Percentiles rank a stretch among this genome's conserved stretches.
phyloP scores from a whole-genome alignment of 2,329 filamentous ascomycete species.

The Claviceps cyperi region DNA sequence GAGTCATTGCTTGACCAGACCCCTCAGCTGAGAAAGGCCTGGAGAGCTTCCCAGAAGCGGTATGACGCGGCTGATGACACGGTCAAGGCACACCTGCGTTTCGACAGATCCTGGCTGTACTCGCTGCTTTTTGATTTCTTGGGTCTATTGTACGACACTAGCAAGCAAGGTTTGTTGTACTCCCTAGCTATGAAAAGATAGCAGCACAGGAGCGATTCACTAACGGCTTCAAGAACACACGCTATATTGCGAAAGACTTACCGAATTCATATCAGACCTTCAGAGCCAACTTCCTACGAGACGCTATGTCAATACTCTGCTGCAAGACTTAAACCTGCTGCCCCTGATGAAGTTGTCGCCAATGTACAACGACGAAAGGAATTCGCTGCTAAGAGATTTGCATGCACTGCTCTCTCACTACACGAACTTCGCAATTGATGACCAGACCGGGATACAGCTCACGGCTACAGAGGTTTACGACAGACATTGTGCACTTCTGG shows the following conservation, averaged over 20 bases:
- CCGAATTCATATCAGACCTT: constrained; percentile 80
- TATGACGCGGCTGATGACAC: constrained; percentile 75
- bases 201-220: neutral
- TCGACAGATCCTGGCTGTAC: constrained; percentile 90
- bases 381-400: constrained; percentile 67
- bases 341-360: constrained; percentile 66
- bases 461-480: constrained; percentile 62
- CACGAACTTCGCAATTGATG: constrained; percentile 76
- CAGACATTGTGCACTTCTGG: constrained; percentile 60
- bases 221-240: neutral
- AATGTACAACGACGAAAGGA: constrained; percentile 59
- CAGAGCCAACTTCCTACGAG: constrained; percentile 88
- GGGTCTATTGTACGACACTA: constrained; percentile 49
- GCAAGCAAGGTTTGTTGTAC: constrained; percentile 27
- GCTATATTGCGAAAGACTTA: constrained; percentile 76
- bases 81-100: constrained; percentile 65
- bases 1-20: constrained; percentile 60
- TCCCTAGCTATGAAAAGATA: neutral
- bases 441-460: constrained; percentile 70
- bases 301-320: constrained; percentile 78
- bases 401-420: constrained; percentile 73
- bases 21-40: constrained; percentile 70
- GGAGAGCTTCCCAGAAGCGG: constrained; percentile 74
- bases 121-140: constrained; percentile 74
- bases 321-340: constrained; percentile 75